Conservation (phyloP, 106 monocot species). For the Triglochin maritima region DNA sequence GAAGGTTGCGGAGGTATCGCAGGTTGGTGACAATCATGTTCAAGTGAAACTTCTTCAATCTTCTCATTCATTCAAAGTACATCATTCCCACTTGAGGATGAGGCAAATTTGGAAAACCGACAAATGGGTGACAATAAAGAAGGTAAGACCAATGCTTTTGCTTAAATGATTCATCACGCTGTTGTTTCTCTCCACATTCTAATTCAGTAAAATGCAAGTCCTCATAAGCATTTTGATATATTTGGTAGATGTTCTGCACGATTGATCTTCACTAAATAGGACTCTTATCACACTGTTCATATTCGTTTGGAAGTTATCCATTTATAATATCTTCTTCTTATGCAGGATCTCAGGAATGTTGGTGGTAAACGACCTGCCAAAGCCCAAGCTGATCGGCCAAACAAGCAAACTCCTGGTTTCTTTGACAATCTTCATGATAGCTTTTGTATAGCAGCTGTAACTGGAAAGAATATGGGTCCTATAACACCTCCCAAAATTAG, state of each 20-base stretch:
- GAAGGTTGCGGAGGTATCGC: conserved; percentile 30
- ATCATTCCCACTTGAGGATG: conserved; percentile 20
- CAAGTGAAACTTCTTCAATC: conserved; percentile 29
- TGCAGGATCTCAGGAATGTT: conserved; percentile 2
- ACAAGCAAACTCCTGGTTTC: neutral
- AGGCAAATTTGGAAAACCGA: conserved; percentile 30
- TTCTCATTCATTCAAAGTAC: conserved; percentile 16
- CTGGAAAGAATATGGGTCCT: neutral
- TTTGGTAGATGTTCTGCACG: neutral
- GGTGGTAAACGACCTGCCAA: neutral
- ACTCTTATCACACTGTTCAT: neutral
- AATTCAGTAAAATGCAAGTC: neutral
- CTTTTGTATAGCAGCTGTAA: neutral
- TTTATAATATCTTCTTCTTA: neutral
- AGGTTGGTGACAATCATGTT: conserved; percentile 12
- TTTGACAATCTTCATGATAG: neutral
- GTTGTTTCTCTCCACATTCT: neutral
- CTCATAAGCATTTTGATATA: neutral
- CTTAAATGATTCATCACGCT: neutral
- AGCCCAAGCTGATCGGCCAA: neutral
- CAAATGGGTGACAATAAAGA: conserved; percentile 35
- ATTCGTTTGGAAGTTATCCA: neutral
- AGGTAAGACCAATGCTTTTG: conserved; percentile 29
- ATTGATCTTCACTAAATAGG: neutral
- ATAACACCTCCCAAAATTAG: neutral